Conservation (phyloP, 176 grass and related monocot species). For the Zea luxurians region DNA sequence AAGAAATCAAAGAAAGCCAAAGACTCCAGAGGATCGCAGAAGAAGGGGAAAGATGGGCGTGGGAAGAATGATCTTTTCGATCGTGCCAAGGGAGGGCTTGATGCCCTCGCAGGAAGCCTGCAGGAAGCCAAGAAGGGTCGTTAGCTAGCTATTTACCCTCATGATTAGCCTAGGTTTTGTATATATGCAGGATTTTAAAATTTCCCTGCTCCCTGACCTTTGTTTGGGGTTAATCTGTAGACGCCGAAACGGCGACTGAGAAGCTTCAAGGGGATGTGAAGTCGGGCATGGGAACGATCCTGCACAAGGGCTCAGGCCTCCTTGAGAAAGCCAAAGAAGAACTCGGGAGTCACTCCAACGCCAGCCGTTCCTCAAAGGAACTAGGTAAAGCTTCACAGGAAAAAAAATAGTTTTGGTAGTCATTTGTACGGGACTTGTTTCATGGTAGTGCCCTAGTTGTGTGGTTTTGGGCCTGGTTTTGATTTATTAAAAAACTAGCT, state of each 20-base stretch:
- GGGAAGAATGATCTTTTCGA: constrained; percentile 43
- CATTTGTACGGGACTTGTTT: background rate
- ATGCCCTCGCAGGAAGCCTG: constrained; percentile 36
- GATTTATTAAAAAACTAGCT: background rate
- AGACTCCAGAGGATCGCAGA: constrained; percentile 30
- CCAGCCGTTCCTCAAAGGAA: constrained; percentile 24
- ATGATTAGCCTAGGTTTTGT: background rate
- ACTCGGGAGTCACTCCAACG: constrained; percentile 32
- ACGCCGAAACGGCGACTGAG: constrained; percentile 25
- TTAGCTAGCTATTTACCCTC: constrained; percentile 26
- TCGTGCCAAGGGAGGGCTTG: constrained; percentile 50
- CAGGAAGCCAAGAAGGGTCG: constrained; percentile 40
- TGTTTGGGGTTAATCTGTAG: constrained; percentile 25
- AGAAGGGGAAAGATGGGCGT: constrained; percentile 40
- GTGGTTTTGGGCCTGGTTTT: background rate
- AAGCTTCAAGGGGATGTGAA: constrained; percentile 45
- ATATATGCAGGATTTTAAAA: no score
- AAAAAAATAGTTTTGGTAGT: background rate
- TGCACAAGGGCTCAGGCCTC: constrained; percentile 33
- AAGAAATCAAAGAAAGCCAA: constrained; percentile 58
- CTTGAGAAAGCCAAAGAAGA: constrained; percentile 46
- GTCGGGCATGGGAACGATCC: constrained; percentile 38
- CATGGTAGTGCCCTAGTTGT: background rate
- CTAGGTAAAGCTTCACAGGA: constrained; percentile 40
- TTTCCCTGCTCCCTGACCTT: constrained; percentile 10